Conservation (phyloP, 345 rosid species). For the Eucalyptus camaldulensis region DNA sequence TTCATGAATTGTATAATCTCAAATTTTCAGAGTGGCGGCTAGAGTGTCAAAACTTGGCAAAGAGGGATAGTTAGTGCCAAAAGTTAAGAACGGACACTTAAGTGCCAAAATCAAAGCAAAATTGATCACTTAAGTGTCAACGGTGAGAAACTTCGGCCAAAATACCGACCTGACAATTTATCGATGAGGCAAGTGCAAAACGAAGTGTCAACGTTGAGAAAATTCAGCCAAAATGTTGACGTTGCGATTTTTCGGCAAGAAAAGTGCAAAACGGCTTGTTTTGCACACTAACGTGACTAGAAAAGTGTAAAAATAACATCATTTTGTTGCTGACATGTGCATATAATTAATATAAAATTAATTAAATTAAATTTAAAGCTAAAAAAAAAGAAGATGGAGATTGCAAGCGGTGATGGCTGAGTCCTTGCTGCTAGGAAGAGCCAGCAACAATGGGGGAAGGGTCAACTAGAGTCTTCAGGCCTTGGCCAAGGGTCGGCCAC, state of each 20-base stretch:
- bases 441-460: accelerated
- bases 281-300: too few species aligned
- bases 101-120: too few species aligned
- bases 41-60: accelerated
- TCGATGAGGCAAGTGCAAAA: too few species aligned
- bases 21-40: accelerated
- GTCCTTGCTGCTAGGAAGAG: accelerated
- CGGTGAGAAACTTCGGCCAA: too few species aligned
- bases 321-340: accelerated
- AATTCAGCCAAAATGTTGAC: accelerated
- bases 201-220: accelerated
- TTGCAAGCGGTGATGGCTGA: accelerated
- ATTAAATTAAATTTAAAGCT: too few species aligned
- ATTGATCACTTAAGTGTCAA: too few species aligned
- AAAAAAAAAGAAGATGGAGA: too few species aligned
- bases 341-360: too few species aligned
- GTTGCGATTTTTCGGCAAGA: accelerated
- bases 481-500: accelerated
- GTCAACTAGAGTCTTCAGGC: accelerated
- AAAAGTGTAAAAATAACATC: accelerated
- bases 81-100: too few species aligned
- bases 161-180: accelerated
- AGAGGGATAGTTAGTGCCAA: accelerated
- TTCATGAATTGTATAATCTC: neutral
- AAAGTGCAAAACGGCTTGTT: too few species aligned